Conservation (phyloP, 768 basidiomycete species). For the Suillus sp. region DNA sequence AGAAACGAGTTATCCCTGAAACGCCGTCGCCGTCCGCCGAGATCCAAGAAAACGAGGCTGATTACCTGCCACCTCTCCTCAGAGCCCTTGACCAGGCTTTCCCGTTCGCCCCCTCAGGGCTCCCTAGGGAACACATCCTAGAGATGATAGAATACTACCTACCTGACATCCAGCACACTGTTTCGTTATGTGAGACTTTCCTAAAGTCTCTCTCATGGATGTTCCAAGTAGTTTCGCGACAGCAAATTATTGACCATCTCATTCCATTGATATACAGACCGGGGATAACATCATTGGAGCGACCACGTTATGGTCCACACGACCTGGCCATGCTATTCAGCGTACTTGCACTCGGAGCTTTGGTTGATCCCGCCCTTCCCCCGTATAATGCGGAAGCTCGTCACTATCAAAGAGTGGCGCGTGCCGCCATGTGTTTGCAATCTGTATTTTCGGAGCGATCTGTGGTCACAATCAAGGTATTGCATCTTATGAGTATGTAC, state of each 20-base stretch:
- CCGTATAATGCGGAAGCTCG: constrained; percentile 55
- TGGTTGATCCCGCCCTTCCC: constrained; percentile 47
- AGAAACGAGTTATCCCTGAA: constrained; percentile 16
- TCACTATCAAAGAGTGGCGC: constrained; percentile 51
- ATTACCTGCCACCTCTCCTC: constrained; percentile 48
- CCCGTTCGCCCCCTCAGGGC: constrained; percentile 44
- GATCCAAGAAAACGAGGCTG: constrained; percentile 42
- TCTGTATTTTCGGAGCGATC: constrained; percentile 46
- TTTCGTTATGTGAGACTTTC: constrained; percentile 47
- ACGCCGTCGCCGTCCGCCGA: constrained; percentile 16
- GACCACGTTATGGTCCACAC: constrained; percentile 43
- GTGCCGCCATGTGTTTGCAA: constrained; percentile 49
- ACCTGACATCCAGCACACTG: constrained; percentile 45
- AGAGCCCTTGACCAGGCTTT: constrained; percentile 45
- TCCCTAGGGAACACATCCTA: constrained; percentile 37
- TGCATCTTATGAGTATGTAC: constrained; percentile 57
- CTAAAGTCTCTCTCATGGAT: constrained; percentile 53
- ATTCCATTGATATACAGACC: constrained; percentile 46
- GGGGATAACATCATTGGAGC: constrained; percentile 1
- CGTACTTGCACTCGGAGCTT: constrained; percentile 48
- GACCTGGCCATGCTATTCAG: constrained; percentile 51
- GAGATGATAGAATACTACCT: constrained; percentile 47
- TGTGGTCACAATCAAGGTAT: constrained; percentile 48
- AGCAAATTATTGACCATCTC: constrained; percentile 45
- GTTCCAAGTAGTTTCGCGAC: constrained; percentile 50